Conservation (phyloP, 805 yeast genomes). For the Starmerella tilneyi region DNA sequence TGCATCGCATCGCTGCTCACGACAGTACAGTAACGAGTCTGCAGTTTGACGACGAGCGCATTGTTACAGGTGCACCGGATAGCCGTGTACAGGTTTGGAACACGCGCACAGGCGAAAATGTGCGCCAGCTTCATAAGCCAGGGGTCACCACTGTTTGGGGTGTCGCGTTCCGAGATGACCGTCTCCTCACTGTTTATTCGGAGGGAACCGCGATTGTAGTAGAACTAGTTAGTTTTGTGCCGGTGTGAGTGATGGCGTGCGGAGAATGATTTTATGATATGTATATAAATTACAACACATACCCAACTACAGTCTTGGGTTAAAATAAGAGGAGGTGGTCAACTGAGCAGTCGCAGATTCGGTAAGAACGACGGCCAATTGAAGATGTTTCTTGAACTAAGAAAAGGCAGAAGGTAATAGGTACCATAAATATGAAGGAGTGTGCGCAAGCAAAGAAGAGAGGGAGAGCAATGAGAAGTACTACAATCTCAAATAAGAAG, state of each 20-base stretch:
- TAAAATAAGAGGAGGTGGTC: no score
- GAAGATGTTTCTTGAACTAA: no score
- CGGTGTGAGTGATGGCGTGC: slow-evolving; percentile 8
- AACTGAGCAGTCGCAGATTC: no score
- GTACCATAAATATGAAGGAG: no score
- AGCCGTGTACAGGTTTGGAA: slow-evolving; percentile 38
- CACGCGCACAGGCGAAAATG: slow-evolving; percentile 32
- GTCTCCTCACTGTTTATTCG: slow-evolving; percentile 32
- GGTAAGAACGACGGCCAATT: no score
- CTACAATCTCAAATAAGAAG: no score
- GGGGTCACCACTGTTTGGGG: slow-evolving; percentile 36
- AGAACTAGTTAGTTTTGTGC: slow-evolving; percentile 33
- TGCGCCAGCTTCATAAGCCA: slow-evolving; percentile 31
- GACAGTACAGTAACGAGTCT: slow-evolving; percentile 37
- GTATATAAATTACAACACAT: no score
- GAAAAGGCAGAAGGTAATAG: no score
- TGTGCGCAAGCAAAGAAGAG: no score
- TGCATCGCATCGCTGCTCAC: slow-evolving; percentile 46
- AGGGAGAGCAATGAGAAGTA: no score
- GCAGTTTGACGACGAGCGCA: slow-evolving; percentile 33
- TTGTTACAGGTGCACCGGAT: slow-evolving; percentile 37
- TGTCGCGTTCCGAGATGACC: slow-evolving; percentile 34
- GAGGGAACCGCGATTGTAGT: slow-evolving; percentile 24
- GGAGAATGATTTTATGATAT: background rate
- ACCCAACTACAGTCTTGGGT: no score